Conservation (phyloP, 1,284 basidiomycete genomes). For the Porodaedalea pini region DNA sequence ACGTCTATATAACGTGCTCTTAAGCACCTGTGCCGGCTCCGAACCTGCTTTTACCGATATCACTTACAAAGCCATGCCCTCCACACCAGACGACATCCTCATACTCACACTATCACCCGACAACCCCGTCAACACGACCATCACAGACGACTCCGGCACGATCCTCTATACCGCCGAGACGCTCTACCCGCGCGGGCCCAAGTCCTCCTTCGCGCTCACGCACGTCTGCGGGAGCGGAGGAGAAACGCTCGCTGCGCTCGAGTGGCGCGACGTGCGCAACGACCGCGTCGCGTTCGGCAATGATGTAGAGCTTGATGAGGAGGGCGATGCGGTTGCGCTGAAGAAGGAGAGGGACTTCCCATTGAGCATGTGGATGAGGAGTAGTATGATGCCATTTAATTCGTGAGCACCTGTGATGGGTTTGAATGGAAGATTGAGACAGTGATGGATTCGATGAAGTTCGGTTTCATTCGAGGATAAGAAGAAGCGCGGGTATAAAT, state of each 20-base stretch:
- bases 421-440: not conserved
- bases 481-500: conserved; percentile 36
- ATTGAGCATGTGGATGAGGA: conserved; percentile 40
- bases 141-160: conserved; percentile 35
- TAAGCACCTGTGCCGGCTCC: no score
- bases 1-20: no score
- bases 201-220: conserved; percentile 25
- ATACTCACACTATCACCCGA: conserved; percentile 37
- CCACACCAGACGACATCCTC: not conserved
- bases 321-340: not conserved
- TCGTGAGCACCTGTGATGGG: conserved; percentile 33
- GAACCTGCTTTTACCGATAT: no score
- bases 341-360: conserved; percentile 24
- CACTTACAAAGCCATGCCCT: no score
- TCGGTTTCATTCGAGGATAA: conserved; percentile 38
- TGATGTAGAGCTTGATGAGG: not conserved
- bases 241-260: conserved; percentile 33
- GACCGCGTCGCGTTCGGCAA: conserved; percentile 33
- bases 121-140: conserved; percentile 42
- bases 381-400: conserved; percentile 42
- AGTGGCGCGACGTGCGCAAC: conserved; percentile 33
- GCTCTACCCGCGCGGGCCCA: conserved; percentile 31
- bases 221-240: conserved; percentile 32
- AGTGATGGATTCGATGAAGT: conserved; percentile 23
- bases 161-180: conserved; percentile 39